A percentile compares a stretch with the other conserved stretches of the same genome.
phyloP scores from a whole-genome alignment of 129 eudicot species.

The Sambucus nigra region DNA sequence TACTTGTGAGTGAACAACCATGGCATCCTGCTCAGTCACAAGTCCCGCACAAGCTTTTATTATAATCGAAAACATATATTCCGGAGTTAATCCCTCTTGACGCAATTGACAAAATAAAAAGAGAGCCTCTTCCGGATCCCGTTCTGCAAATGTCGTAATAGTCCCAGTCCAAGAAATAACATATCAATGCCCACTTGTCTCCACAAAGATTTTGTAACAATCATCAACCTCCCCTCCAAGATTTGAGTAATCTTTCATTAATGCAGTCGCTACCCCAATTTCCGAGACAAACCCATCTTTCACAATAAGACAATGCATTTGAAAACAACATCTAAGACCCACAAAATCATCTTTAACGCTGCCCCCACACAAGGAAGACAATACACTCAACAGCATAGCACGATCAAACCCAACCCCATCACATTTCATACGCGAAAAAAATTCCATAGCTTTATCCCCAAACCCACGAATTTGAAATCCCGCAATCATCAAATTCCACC shows the following conservation, averaged over 20 bases:
- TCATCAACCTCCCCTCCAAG: constrained; percentile 37
- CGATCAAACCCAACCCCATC: constrained; percentile 55
- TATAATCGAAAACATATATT: constrained; percentile 42
- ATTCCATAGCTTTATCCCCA: constrained; percentile 30
- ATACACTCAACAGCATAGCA: constrained; percentile 47
- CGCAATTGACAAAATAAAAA: constrained; percentile 32
- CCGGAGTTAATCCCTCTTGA: constrained; percentile 38
- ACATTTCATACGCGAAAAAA: constrained; percentile 36
- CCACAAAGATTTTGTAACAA: constrained; percentile 40
- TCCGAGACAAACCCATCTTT: constrained; percentile 43
- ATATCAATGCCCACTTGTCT: constrained; percentile 39
- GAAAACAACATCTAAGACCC: constrained; percentile 35
- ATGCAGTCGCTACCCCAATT: constrained; percentile 50
- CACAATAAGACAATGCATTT: constrained; percentile 41
- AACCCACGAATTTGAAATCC: constrained; percentile 39
- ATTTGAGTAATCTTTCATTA: constrained; percentile 53
- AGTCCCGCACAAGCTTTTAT: constrained; percentile 70
- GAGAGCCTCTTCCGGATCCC: constrained; percentile 41
- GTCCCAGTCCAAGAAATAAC: constrained; percentile 69
- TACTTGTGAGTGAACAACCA: constrained; percentile 42
- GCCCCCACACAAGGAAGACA: constrained; percentile 35
- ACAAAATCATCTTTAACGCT: constrained; percentile 1
- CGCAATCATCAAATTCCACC: constrained; percentile 64
- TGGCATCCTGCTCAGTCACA: constrained; percentile 44
- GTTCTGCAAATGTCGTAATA: constrained; percentile 48